phyloP scores from a whole-genome alignment of 2,329 filamentous ascomycete genomes.

The Blastomyces gilchristii region DNA sequence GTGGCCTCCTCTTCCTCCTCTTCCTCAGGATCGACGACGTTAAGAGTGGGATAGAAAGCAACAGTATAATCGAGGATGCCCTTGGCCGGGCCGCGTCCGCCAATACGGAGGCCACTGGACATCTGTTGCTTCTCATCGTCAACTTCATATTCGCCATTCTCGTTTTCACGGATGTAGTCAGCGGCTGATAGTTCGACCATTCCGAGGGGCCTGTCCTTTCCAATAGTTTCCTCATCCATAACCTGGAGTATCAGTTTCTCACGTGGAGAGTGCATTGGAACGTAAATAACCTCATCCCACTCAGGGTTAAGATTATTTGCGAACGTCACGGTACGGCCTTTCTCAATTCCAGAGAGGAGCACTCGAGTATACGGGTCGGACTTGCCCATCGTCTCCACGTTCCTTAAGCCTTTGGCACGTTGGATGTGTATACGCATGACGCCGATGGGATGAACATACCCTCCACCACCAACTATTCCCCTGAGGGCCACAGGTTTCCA shows the following conservation, averaged over 20 bases:
- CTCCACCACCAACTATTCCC: conserved; percentile 64
- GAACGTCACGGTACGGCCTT: conserved; percentile 87
- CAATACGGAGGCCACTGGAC: conserved; percentile 60
- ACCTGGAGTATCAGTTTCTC: conserved; percentile 85
- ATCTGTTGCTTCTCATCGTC: conserved; percentile 63
- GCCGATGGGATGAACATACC: conserved; percentile 87
- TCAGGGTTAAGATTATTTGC: conserved; percentile 91
- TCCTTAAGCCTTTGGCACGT: conserved; percentile 70
- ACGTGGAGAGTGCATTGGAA: conserved; percentile 74
- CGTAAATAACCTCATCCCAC: conserved; percentile 91
- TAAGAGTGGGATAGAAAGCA: conserved; percentile 82
- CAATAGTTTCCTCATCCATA: conserved; percentile 90
- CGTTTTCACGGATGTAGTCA: conserved; percentile 69
- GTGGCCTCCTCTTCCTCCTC: conserved; percentile 36
- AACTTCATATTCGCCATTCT: conserved; percentile 69
- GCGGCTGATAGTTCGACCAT: conserved; percentile 64
- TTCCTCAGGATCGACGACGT: conserved; percentile 77
- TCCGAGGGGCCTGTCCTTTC: conserved; percentile 81
- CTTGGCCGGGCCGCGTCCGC: conserved; percentile 63
- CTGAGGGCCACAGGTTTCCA: conserved; percentile 92
- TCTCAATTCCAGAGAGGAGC: conserved; percentile 79
- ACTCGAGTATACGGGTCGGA: conserved; percentile 91
- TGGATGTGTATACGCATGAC: conserved; percentile 92
- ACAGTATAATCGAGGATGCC: conserved; percentile 72
- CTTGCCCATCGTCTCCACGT: conserved; percentile 90